phyloP scores from a whole-genome alignment of 495 filamentous ascomycete genomes.

The Tricharina praecox region DNA sequence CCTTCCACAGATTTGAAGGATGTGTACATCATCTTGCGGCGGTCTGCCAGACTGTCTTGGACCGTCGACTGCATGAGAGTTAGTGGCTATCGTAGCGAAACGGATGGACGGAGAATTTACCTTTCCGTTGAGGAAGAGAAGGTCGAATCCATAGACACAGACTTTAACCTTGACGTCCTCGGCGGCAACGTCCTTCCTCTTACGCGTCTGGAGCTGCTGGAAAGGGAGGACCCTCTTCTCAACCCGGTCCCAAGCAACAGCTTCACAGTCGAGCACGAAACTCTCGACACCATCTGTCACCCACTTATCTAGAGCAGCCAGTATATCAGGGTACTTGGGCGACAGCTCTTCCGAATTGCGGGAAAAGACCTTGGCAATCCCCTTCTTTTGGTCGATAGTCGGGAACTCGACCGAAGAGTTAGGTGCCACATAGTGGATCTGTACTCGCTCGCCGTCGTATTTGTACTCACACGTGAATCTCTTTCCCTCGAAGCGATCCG shows the following conservation, averaged over 20 bases:
- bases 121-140: slow-evolving; percentile 87
- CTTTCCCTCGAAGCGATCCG: slow-evolving; percentile 90
- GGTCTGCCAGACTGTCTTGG: slow-evolving; percentile 68
- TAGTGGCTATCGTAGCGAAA: neutral
- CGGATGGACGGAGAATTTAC: slow-evolving; percentile 32
- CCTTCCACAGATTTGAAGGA: slow-evolving; percentile 65
- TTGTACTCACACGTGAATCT: slow-evolving; percentile 98
- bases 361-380: slow-evolving; percentile 81
- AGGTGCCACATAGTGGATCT: slow-evolving; percentile 91
- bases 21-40: slow-evolving; percentile 55
- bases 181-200: slow-evolving; percentile 91
- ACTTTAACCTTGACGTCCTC: slow-evolving; percentile 96
- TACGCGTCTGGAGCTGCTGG: slow-evolving; percentile 94
- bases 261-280: slow-evolving; percentile 95
- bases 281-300: slow-evolving; percentile 75
- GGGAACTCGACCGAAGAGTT: slow-evolving; percentile 42
- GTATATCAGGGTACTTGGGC: slow-evolving; percentile 92
- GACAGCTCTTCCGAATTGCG: slow-evolving; percentile 90
- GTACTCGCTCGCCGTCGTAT: slow-evolving; percentile 90
- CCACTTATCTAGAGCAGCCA: slow-evolving; percentile 74
- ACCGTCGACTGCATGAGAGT: slow-evolving; percentile 44
- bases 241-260: slow-evolving; percentile 85
- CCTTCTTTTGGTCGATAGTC: slow-evolving; percentile 39
- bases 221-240: slow-evolving; percentile 93
- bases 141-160: slow-evolving; percentile 92